Percentiles rank a stretch among this genome's conserved stretches.
Evolutionary conservation across 2,329 filamentous ascomycete species (phyloP).

Genomic region (Nemania sp.): DNA sequence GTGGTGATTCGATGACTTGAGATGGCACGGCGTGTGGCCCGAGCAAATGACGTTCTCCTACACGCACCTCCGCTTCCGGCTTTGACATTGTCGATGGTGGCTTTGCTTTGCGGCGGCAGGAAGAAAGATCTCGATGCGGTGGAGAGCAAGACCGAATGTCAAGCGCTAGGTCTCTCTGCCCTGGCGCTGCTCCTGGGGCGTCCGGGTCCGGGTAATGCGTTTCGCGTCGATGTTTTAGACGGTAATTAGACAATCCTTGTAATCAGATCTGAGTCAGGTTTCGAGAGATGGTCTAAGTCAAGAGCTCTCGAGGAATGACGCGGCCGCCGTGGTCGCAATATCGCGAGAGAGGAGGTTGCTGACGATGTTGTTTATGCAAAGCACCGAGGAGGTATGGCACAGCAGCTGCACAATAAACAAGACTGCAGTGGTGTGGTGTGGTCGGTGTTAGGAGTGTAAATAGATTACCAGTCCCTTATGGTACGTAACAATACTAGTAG

Average conservation of each 20-base stretch:
- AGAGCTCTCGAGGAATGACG: neutral
- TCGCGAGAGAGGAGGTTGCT: neutral
- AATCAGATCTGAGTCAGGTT: conserved; percentile 15
- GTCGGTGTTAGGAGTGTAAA: neutral
- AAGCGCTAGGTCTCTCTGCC: neutral
- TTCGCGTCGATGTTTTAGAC: conserved; percentile 23
- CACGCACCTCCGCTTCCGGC: conserved; percentile 3
- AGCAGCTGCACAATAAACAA: conserved; percentile 12
- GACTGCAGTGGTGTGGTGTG: neutral
- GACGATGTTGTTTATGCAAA: neutral
- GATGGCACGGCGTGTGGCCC: neutral
- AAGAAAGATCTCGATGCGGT: conserved; percentile 26
- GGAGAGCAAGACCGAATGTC: conserved; percentile 11
- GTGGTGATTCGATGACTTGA: conserved; percentile 2
- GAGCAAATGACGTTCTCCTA: conserved; percentile 5
- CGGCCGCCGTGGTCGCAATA: neutral
- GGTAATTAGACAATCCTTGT: conserved; percentile 17
- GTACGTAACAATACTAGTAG: neutral
- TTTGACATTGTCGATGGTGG: conserved; percentile 32
- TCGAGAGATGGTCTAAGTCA: neutral
- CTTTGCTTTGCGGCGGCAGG: conserved; percentile 26
- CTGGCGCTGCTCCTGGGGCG: neutral
- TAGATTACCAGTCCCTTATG: no score
- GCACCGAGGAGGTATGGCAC: conserved; percentile 6
- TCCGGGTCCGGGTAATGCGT: conserved; percentile 21